Percentiles rank a stretch among this genome's conserved stretches.
phyloP scores from a whole-genome alignment of 2,329 filamentous ascomycete genomes.

The Didymella pinodella region DNA sequence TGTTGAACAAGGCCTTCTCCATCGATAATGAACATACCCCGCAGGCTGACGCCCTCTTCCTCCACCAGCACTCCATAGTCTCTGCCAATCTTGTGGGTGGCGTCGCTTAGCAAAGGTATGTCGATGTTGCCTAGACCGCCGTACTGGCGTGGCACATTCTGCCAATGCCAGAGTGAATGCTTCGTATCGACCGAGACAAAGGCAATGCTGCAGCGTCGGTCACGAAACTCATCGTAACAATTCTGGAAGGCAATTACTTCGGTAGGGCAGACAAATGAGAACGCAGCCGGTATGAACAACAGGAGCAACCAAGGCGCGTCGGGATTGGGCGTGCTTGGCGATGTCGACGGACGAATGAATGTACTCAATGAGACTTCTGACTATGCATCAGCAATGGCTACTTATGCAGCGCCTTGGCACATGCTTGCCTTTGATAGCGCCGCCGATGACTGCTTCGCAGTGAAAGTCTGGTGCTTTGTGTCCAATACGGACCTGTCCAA shows the following conservation, averaged over 20 bases:
- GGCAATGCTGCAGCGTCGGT: constrained; percentile 36
- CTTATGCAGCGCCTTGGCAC: background rate
- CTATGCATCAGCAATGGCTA: constrained; percentile 10
- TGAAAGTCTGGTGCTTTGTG: constrained; percentile 39
- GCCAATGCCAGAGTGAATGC: constrained; percentile 42
- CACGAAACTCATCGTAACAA: constrained; percentile 38
- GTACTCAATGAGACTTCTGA: constrained; percentile 36
- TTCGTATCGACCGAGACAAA: constrained; percentile 46
- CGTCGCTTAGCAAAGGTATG: constrained; percentile 41
- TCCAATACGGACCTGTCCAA: constrained; percentile 38
- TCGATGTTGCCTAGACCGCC: constrained; percentile 41
- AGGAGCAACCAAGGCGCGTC: constrained; percentile 40
- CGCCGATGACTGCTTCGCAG: constrained; percentile 38
- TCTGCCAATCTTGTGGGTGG: constrained; percentile 37
- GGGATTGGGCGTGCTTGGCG: constrained; percentile 9
- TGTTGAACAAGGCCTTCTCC: constrained; percentile 39
- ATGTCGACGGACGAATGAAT: constrained; percentile 31
- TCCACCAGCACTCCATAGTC: constrained; percentile 44
- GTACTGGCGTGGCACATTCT: constrained; percentile 40
- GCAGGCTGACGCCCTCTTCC: constrained; percentile 39
- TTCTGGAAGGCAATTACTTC: constrained; percentile 45
- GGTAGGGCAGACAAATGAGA: constrained; percentile 44
- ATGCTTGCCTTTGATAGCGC: constrained; percentile 31
- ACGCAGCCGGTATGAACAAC: constrained; percentile 44
- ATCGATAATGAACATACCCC: constrained; percentile 45